A percentile compares a stretch with the other conserved stretches of the same genome.
phyloP scores from a whole-genome alignment of 116 monocot genomes.

The Trichopus zeylanicus region DNA sequence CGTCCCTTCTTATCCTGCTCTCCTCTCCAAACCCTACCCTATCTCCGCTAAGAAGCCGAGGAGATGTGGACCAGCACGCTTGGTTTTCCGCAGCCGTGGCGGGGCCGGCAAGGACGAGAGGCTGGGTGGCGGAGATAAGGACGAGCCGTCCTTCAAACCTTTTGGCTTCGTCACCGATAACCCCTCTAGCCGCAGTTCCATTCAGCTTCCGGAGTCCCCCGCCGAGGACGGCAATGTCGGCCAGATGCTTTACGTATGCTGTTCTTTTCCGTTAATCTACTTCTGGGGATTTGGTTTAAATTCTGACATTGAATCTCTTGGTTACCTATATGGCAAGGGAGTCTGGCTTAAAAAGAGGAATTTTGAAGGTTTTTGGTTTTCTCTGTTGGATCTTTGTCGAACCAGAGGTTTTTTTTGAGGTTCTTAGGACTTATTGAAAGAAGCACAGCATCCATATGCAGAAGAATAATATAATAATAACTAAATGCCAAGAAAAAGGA shows the following conservation, averaged over 20 bases:
- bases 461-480: no score
- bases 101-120: constrained; percentile 14
- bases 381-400: no score
- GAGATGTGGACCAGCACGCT: neutral
- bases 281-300: neutral
- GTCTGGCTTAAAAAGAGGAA: no score
- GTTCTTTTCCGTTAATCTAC: neutral
- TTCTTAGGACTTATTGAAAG: no score
- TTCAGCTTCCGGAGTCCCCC: constrained; percentile 84
- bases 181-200: constrained; percentile 85
- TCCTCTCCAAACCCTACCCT: neutral
- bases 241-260: constrained; percentile 88
- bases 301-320: neutral
- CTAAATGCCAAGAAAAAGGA: no score
- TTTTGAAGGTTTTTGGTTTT: no score
- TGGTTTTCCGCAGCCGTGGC: constrained; percentile 19
- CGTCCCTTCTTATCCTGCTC: constrained; percentile 3
- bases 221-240: constrained; percentile 99
- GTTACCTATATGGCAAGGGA: no score
- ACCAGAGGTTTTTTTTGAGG: no score
- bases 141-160: constrained; percentile 57
- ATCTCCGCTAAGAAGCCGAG: neutral
- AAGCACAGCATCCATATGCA: no score
- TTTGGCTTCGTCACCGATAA: constrained; percentile 97
- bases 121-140: constrained; percentile 2